Evolutionary conservation across 75 land plant species (phyloP).

Genomic region (Picea sitchensis): DNA sequence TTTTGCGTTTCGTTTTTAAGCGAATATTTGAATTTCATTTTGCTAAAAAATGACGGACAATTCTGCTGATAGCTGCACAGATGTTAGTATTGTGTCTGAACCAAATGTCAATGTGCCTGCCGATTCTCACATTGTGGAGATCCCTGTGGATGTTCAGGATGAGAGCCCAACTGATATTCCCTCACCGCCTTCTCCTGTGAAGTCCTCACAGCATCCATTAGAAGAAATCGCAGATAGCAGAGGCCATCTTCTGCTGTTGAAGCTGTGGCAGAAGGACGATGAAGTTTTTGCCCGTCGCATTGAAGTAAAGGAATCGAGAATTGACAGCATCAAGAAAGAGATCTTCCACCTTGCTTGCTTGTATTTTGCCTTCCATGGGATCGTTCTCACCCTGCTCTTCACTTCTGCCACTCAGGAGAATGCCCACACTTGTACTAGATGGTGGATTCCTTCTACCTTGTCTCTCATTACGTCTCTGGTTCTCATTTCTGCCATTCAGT

Average conservation of each 20-base stretch:
- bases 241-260: constrained; percentile 65
- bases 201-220: constrained; percentile 46
- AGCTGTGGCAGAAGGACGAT: constrained; percentile 64
- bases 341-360: constrained; percentile 45
- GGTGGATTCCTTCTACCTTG: constrained; percentile 52
- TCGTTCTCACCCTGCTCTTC: constrained; percentile 45
- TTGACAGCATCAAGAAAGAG: constrained; percentile 28
- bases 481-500: constrained; percentile 29
- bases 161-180: background rate
- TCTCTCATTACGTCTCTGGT: constrained; percentile 35
- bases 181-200: constrained; percentile 1
- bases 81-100: background rate
- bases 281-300: constrained; percentile 25
- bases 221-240: constrained; percentile 59
- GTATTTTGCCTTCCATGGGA: constrained; percentile 51
- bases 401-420: constrained; percentile 18
- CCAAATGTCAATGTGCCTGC: background rate
- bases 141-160: constrained; percentile 37
- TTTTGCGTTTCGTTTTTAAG: too few species aligned
- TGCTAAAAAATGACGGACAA: too few species aligned
- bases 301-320: constrained; percentile 29
- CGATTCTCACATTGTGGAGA: constrained; percentile 41
- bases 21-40: too few species aligned
- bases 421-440: constrained; percentile 18
- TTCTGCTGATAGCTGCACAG: background rate